Percentiles rank a stretch among this genome's conserved stretches.
phyloP scores from a whole-genome alignment of 306 rosid species.

The Pterocarpus santalinus region DNA sequence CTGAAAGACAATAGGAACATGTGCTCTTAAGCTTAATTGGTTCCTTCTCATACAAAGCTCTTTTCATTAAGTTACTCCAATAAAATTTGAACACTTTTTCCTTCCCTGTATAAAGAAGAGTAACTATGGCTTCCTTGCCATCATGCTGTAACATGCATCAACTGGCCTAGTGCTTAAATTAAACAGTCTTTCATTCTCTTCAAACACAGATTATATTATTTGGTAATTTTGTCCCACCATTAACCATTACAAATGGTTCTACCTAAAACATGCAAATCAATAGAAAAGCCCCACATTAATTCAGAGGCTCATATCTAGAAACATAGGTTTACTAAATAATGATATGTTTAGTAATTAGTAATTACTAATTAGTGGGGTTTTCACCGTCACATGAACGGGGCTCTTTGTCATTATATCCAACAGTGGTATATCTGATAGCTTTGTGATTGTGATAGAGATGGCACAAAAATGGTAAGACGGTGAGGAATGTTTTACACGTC shows the following conservation, averaged over 20 bases:
- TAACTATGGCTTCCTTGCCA: constrained; percentile 10
- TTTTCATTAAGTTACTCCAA: background rate
- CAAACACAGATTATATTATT: background rate
- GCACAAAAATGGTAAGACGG: constrained; percentile 34
- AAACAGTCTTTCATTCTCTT: background rate
- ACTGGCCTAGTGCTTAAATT: background rate
- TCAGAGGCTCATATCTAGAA: background rate
- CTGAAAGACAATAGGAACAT: background rate
- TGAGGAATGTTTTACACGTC: constrained; percentile 37
- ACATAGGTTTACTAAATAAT: constrained; percentile 23
- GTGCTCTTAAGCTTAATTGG: background rate
- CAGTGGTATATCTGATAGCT: constrained; percentile 5
- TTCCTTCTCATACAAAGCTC: constrained; percentile 12
- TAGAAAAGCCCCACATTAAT: constrained; percentile 12
- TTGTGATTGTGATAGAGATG: constrained; percentile 38
- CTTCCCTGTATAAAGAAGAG: background rate
- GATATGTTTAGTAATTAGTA: constrained; percentile 11
- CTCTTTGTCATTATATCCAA: constrained; percentile 17
- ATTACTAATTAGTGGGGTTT: constrained; percentile 24
- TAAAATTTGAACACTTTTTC: background rate
- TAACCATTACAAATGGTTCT: background rate
- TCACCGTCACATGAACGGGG: background rate
- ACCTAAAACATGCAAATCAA: constrained; percentile 3
- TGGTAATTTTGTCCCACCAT: background rate
- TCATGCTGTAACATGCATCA: background rate